Evolutionary conservation across 495 filamentous ascomycete species (phyloP), one percentile per base, ranked within the genome.

Genomic region (Xylaria acuta): DNA sequence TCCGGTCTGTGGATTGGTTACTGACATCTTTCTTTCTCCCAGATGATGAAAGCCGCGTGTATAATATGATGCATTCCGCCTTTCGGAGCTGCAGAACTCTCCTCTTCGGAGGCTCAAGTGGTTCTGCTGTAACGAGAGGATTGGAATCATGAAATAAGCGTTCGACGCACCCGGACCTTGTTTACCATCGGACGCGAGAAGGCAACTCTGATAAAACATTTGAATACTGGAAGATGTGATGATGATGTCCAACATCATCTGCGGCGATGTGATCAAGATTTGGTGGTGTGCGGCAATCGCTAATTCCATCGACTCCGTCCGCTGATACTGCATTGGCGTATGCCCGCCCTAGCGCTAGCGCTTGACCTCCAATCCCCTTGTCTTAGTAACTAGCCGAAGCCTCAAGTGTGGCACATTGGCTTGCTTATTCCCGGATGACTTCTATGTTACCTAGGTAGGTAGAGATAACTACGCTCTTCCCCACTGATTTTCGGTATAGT

Each of bases 41-140:
- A 97, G 93, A 97, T 98, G 96, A 99, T 98, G 96, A 98, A 97
- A 97, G 92, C 93, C 89, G 92, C 87, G 95, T 98, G 95, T 92
- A 90, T 76, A 83, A 85, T 91, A 91, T 95, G 94, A 97, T 88
- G 86, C 83, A 89, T 89, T 85, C 88, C 87, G 85, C 86, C 86
- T 86, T 83, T 85, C 87, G 81, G 84, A 85, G 82, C 88, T 86
- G 84, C 84, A 87, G 80, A 88, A 91, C 91, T 96, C 93, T 92
- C 90, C 91, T 88, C 89, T 89, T 80, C 82, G 82, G 84, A 90
- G 94, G 94, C 94, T 93, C 79, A 89, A 97, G 97, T 88, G 96
- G 94, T 93, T 89, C 89, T 87, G 80, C 80, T 86, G 90, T 80
- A 82, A 89, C 84, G 83, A 84, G 77, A 82, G 79, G 86, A 86